Conservation (phyloP, 805 yeast species). For the Candida awuae region DNA sequence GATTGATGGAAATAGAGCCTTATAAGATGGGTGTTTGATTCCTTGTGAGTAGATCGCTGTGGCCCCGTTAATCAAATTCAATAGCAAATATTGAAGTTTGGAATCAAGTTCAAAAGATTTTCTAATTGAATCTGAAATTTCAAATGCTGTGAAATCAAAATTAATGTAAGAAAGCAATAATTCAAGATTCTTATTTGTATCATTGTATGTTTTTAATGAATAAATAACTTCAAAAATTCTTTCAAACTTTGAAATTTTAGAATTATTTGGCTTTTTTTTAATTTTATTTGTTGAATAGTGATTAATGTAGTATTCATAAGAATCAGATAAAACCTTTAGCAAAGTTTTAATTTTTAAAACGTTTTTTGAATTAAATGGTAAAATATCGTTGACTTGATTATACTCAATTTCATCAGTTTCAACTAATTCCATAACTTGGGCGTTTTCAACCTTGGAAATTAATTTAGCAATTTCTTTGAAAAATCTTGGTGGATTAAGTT, state of each 20-base stretch:
- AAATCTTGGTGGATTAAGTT: conserved; percentile 22
- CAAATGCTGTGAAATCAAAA: conserved; percentile 36
- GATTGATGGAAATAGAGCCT: conserved; percentile 15
- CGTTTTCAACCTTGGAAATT: conserved; percentile 36
- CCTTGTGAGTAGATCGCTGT: conserved; percentile 25
- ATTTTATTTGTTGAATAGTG: conserved; percentile 12
- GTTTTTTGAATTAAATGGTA: conserved; percentile 24
- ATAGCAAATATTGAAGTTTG: conserved; percentile 27
- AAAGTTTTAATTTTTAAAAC: conserved; percentile 25
- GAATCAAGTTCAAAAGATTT: conserved; percentile 17
- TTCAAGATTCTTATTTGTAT: conserved; percentile 29
- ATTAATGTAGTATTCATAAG: conserved; percentile 20
- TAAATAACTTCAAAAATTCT: conserved; percentile 30
- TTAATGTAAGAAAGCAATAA: conserved; percentile 34
- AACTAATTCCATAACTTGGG: conserved; percentile 29
- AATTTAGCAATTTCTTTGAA: conserved; percentile 48
- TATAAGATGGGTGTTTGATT: conserved; percentile 14
- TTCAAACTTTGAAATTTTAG: conserved; percentile 16
- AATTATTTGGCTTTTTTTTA: conserved; percentile 13
- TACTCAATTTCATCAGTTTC: conserved; percentile 31
- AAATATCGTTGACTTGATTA: conserved; percentile 16
- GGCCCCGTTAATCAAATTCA: conserved; percentile 37
- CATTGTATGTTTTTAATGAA: conserved; percentile 27
- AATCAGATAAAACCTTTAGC: conserved; percentile 24
- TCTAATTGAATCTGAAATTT: conserved; percentile 28